Evolutionary conservation across 2,329 filamentous ascomycete species (phyloP).

Genomic region (Exophiala mesophila): DNA sequence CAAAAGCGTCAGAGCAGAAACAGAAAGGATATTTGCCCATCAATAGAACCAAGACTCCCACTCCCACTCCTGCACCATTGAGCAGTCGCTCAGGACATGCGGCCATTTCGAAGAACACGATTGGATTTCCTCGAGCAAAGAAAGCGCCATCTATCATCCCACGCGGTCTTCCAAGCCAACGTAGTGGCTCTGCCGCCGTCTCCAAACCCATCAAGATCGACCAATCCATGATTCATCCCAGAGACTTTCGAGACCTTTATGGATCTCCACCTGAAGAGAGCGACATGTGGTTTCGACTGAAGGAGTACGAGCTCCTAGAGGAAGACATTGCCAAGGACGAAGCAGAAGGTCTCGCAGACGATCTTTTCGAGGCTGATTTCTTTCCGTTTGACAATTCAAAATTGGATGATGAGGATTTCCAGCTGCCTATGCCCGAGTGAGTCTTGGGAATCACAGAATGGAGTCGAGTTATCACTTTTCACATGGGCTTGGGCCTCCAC

Average conservation of each 20-base stretch:
- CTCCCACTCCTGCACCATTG: slow-evolving; percentile 45
- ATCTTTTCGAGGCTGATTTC: slow-evolving; percentile 23
- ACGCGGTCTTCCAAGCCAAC: slow-evolving; percentile 7
- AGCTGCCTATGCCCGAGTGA: slow-evolving; percentile 23
- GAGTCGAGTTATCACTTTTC: neutral
- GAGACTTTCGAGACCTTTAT: slow-evolving; percentile 40
- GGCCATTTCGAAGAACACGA: slow-evolving; percentile 69
- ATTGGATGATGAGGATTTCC: slow-evolving; percentile 24
- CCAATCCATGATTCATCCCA: slow-evolving; percentile 34
- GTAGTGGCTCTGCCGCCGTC: slow-evolving; percentile 29
- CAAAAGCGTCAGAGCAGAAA: slow-evolving; percentile 36
- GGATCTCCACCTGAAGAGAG: slow-evolving; percentile 39
- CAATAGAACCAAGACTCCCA: slow-evolving; percentile 4
- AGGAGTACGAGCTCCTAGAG: slow-evolving; percentile 36
- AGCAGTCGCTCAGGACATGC: slow-evolving; percentile 57
- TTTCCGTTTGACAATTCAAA: slow-evolving; percentile 27
- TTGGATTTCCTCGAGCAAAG: slow-evolving; percentile 79
- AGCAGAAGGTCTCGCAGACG: slow-evolving; percentile 28
- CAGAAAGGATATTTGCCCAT: slow-evolving; percentile 33
- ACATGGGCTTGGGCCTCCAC: neutral
- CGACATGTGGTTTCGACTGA: slow-evolving; percentile 41
- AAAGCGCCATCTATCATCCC: slow-evolving; percentile 41
- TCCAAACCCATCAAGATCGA: slow-evolving; percentile 25
- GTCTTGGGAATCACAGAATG: neutral
- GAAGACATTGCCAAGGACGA: slow-evolving; percentile 25